Evolutionary conservation across 352 stramenopile species (phyloP).

Genomic region (Elongisporangium anandrum): DNA sequence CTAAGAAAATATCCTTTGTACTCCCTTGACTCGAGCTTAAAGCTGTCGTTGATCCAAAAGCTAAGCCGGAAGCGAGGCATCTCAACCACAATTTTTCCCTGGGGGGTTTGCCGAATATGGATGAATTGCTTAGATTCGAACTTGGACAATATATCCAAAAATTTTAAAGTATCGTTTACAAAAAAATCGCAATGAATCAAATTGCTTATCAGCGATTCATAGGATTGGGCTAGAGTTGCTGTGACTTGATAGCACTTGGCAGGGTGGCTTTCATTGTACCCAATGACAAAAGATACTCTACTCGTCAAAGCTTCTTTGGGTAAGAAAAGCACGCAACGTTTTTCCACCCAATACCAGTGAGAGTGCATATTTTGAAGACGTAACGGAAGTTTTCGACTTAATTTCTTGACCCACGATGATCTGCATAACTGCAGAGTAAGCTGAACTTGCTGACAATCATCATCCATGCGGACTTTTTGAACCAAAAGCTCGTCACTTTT

Average conservation of each 20-base stretch:
- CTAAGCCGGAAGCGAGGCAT: conserved; percentile 36
- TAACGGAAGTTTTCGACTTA: conserved; percentile 18
- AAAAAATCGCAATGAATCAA: not conserved
- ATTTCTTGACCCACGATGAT: conserved; percentile 15
- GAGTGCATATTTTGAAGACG: conserved; percentile 28
- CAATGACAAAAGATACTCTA: conserved; percentile 2
- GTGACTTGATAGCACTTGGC: not conserved
- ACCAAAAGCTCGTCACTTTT: conserved; percentile 20
- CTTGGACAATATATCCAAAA: conserved; percentile 21
- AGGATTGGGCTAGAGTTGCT: not conserved
- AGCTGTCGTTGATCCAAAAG: conserved; percentile 18
- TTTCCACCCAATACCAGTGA: conserved; percentile 48
- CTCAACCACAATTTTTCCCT: conserved; percentile 22
- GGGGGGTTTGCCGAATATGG: conserved; percentile 17
- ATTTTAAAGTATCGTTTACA: not conserved
- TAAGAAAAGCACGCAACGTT: conserved; percentile 33
- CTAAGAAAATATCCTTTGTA: conserved; percentile 37
- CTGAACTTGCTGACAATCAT: not conserved
- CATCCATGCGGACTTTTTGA: conserved; percentile 18
- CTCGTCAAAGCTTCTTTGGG: conserved; percentile 7
- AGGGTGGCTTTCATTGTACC: not conserved
- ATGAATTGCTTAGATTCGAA: conserved; percentile 35
- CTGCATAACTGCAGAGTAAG: conserved; percentile 32
- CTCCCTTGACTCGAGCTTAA: conserved; percentile 22
- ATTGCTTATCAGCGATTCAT: not conserved